Evolutionary conservation across 306 rosid genomes (phyloP), one percentile per base, ranked within the genome.

Genomic region (Geum urbanum): DNA sequence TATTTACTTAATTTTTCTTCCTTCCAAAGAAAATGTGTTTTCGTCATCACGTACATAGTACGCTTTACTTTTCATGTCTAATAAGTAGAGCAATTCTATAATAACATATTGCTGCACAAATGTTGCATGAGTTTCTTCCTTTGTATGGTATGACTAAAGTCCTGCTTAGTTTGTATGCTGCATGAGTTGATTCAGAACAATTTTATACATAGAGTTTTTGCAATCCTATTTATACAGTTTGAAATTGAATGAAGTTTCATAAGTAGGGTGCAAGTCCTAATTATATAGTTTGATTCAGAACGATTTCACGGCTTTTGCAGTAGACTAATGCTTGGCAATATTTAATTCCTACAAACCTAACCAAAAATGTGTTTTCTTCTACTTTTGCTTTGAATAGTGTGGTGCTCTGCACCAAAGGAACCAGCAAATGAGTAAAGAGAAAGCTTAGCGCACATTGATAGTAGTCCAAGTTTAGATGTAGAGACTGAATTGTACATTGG

Each of bases 401-500:
- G 79, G 68, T 60, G 69, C 67, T 8, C 2, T 64, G 8, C 73
- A 76, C 59, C 63, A 43, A 50, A 51, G 60, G 47, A 77, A 54
- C 48, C 32, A 60, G 20, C 6, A 53, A 66, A 47, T 40, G 79
- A 74, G 55, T 57, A 69, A 61, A 78, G 57, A 72, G 84, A 77
- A 67, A 77, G 46, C 47, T 56, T 73, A 12, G 27, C 67, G 9
- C 72, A 52, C 68, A 69, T 53, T 45, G 88, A 87, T 66, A 83
- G 88, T 71, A 80, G 79, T 65, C 83, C 89, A 56, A 82, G 82
- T 72, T 88, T 92, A 53, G 89, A 85, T 10, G 98, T 92, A 35
- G 95, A 84, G 78, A 92, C 96, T 19, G 95, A 83, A 47, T 78
- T 92, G 82, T 85, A 82, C 82, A 92, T 92, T 74, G 95, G 98